Evolutionary conservation across 139 green algal species (phyloP), one percentile per base, ranked within the genome.

Genomic region (Coccomyxa sp.): DNA sequence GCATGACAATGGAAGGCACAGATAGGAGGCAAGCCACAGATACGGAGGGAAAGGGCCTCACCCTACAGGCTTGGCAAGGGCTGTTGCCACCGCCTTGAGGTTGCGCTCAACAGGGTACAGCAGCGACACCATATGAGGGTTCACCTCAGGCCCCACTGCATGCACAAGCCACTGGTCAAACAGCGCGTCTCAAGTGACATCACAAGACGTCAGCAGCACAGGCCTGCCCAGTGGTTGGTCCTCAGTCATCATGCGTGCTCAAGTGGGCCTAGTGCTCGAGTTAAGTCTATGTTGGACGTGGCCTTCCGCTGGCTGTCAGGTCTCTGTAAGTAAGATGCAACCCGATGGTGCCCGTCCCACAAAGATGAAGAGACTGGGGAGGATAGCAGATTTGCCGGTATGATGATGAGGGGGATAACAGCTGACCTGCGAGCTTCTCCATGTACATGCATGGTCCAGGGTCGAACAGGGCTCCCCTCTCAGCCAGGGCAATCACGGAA

Each of bases 401-500:
- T 29, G 14, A 64, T 64, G 50, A 64, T 64, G 50, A 64, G 14
- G 50, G 14, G 50, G 14, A 64, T 12, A 29, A 29, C 50, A 64
- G 50, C 50, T 18, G 18, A 64, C 50, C 50, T 18, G 72, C 73
- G n/a, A 82, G 55, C 73, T 79, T 82, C 55, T 79, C 73, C 79
- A 82, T 79, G 74, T 88, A 94, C 84, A 94, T 92, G 83, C 85
- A 89, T 27, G 90, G 89, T 5, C 91, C 93, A 14, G 93, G 93
- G 84, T 95, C 87, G 71, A 91, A 95, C 64, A 95, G 77, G 7
- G 88, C 77, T 39, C 90, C 91, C 29, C 85, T 82, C 86, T 92
- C 86, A 6, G 91, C 91, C n/a, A 95, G 38, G 0, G 91, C 93
- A 74, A 97, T 95, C 1, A 95, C 88, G 24, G 82, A 87, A 39